These are phyloP conservation scores for Dioscorea zingiberensis DNA, from an alignment of 106 monocot genomes.

Conservation along the genomic window DNA sequence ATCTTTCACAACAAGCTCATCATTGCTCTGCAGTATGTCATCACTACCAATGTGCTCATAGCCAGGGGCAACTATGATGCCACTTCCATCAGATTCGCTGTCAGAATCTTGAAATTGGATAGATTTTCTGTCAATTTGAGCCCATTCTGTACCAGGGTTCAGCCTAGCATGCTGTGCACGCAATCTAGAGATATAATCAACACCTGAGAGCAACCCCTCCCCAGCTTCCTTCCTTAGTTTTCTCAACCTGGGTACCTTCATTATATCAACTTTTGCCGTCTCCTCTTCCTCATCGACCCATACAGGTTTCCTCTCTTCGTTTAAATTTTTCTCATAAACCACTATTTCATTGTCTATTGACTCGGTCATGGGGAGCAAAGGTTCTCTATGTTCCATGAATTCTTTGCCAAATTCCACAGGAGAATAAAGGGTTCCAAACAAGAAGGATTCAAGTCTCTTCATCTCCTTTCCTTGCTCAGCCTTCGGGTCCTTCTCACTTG, in stretches of 20 bases:
- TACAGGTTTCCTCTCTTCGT: conserved; percentile 37
- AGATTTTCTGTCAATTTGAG: conserved; percentile 15
- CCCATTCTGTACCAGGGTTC: conserved; percentile 78
- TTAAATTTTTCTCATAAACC: conserved; percentile 27
- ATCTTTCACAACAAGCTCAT: conserved; percentile 48
- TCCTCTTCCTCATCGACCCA: conserved; percentile 86
- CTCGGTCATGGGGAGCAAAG: conserved; percentile 44
- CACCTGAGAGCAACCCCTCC: conserved; percentile 49
- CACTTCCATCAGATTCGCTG: conserved; percentile 37
- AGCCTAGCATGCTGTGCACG: conserved; percentile 70
- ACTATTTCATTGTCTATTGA: conserved; percentile 28
- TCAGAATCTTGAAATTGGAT: conserved; percentile 12
- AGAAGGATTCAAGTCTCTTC: conserved; percentile 47
- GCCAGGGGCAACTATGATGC: conserved; percentile 26
- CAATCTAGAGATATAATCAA: conserved; percentile 55
- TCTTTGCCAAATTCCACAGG: conserved; percentile 62
- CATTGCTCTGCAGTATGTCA: conserved; percentile 49
- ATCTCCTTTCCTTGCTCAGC: conserved; percentile 43
- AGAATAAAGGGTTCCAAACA: conserved; percentile 60
- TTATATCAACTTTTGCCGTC: conserved; percentile 40
- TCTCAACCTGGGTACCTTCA: conserved; percentile 46
- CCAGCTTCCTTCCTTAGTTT: conserved; percentile 52
- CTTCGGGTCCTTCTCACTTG: neutral
- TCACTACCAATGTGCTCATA: conserved; percentile 15
- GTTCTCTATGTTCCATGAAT: neutral